Evolutionary conservation across 1,139 yeast genomes (phyloP), one percentile per base, ranked within the genome.

Genomic region (Taiozyma onychis): DNA sequence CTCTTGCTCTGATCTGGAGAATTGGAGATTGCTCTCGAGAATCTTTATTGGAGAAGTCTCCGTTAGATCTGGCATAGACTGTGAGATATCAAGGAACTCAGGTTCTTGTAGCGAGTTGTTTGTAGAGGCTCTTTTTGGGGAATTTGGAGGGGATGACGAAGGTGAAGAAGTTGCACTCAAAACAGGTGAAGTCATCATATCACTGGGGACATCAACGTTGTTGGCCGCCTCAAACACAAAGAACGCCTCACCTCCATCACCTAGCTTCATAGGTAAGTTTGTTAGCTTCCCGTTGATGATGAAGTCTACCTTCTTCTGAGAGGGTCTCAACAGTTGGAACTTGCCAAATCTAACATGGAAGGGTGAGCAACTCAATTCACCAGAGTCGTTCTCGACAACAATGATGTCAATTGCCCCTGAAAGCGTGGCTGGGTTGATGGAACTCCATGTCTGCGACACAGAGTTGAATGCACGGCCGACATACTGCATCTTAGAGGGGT

Each of bases 171-270:
- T 72, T 0, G 97, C 96, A 41, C 96, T 87, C 28, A 89, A 72
- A 41, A 93, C 96, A 0, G 99, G 99, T 0, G 97, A 89, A 0
- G 99, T 90, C 57, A 89, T 78, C 54, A 89, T 77, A 55, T 88
- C 86, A 51, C 77, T 75, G 1, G 97, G 96, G 18, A 91, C 85
- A 47, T 78, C 78, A 27, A 69, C 66, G 46, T 68, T 68, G 50
- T 77, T 76, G 41, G 78, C 78, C 2, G 97, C 88, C 63, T 91
- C 97, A 70, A 93, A 91, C 46, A 93, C 99, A 65, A 93, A 93
- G 66, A 90, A 91, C 0, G 98, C 99, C 67, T 93, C 99, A 27
- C 99, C 99, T 3, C 96, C 97, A 54, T 93, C 99, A 13, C 97
- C 96, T 47, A 93, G 71, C 68, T 93, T 93, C 99, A 93, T 93